Base-by-base conservation (phyloP, 2,329 filamentous ascomycete genomes). In the Paraphoma sp. region DNA sequence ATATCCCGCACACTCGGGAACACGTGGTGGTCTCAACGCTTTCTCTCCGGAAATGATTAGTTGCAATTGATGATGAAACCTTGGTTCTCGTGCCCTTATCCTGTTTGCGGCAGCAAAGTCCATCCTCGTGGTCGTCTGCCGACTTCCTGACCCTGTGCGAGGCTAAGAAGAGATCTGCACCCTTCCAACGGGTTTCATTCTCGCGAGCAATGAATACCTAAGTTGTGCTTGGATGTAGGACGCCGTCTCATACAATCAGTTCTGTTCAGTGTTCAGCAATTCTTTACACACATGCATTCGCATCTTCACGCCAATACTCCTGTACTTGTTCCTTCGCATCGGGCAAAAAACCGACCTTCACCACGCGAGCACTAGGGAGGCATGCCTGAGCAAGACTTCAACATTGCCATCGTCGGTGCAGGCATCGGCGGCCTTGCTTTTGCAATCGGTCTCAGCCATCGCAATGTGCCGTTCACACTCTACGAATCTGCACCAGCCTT, bases 351-450 rank as follows among this genome's bases (percentile, higher is more conserved):
- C 7, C 33, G 33, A 7, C 33, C 3, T 23, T 23, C 33, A 36
- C 33, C 10, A 17, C 18, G 10, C 31, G 28, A 33, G 47, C 18
- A 50, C 16, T 9, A 33, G 45, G 44, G 18, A 45, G 18, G 12
- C 8, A 54, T 50, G 45, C 10, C 16, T 33, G 16, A 33, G 17
- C 17, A 46, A 11, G 52, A 51, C 38, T 57, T 60, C 45, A 49
- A 56, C 43, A 52, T 60, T 18, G 58, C 58, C 18, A 61, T 61
- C 38, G 60, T 69, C 23, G 70, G 69, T 28, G 70, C 69, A 31
- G 69, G 70, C n/a, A 71, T 72, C 10, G 65, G 59, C 9, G 70
- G 69, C 11, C 53, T 73, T 9, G 63, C 60, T 11, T 54, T 73
- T 11, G 69, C 68, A 17, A 68, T 73, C 42, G 67, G 62, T 6